Evolutionary conservation across 2,329 filamentous ascomycete species (phyloP), one percentile per base, ranked within the genome.

Genomic region (Diaporthe aspalathi): DNA sequence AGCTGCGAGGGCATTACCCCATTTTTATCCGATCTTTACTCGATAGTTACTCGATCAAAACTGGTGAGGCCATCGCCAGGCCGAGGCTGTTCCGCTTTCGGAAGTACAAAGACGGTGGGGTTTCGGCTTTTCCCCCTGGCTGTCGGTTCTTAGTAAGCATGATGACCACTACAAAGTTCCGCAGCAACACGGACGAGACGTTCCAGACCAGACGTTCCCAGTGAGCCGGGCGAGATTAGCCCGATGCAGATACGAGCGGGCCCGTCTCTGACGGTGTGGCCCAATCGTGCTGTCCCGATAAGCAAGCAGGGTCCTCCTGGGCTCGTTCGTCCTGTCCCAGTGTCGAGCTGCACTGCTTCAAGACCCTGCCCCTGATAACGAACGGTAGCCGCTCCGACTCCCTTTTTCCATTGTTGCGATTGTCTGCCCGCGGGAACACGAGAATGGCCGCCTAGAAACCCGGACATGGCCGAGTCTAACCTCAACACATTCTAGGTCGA

Each of bases 31-130:
- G 53, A 70, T 66, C 22, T 56, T 72, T 72, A 72, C 70, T 67
- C 70, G 67, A 72, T 65, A n/a, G 47, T 67, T 70, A 67, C 69
- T 70, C 69, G 52, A 70, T 67, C 62, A 62, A 67, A 72, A 72
- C 29, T 62, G 70, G n/a, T 32, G 35, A 54, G 50, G 54, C 45
- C 27, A 45, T 49, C 47, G 22, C 52, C 53, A 60, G n/a, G 45
- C 45, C 60, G 60, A 50, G 45, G 40, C 69, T 35, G n/a, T 57
- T 57, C 24, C 27, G 56, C 32, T n/a, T 27, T 24, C 63, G 63
- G 65, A 52, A 62, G 45, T 43, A 65, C 60, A 14, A 6, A 17
- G 22, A 5, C 27, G 24, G 24, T 49, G 43, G 57, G 60, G 32
- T n/a, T n/a, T 32, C 32, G 32, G 32, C 32, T n/a, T 32, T 32